Evolutionary conservation across 805 yeast genomes (phyloP), one percentile per base, ranked within the genome.

Genomic region (Candida coleopterorum): DNA sequence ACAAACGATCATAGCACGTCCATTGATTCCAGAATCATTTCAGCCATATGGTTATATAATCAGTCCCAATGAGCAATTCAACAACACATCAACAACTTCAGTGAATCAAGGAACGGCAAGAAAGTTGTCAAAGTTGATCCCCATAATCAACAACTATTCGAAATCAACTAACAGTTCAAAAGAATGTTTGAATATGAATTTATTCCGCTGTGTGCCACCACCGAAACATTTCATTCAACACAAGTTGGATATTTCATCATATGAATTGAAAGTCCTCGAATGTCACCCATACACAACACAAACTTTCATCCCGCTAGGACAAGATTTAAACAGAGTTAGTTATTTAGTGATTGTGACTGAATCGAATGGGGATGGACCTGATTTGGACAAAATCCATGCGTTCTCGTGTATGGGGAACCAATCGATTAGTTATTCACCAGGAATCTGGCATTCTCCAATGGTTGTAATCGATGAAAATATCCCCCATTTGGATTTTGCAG

Each of bases 381-480:
- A 83, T 47, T 71, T 75, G n/a, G 46, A 60, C 2, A 60, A 74
- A 0, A 49, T 81, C 9, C 70, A 65, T 45, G 95, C 95, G 0
- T 89, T 88, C 49, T 46, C 77, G 5, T 85, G 89, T 45, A 71
- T 62, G 38, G 96, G 95, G 0, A 81, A 85, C 54, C 96, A 88
- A 52, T 85, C 95, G 0, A 87, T 89, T 4, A 89, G 96, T 0
- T 88, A 88, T 55, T 94, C 88, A 0, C 75, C 73, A 9, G 86
- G 83, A 1, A 75, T 81, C 4, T 89, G 97, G 97, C 97, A 89
- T 55, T 95, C 97, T 0, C 97, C 97, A 3, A 89, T 89, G 97
- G 81, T 90, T 16, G 90, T 86, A 2, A 56, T 87, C 8, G 81
- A 79, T 23, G 77, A 74, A 18, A 62, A 64, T 4, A 61, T 81